These are phyloP conservation scores for Phoma herbarum DNA, from an alignment of 2,329 filamentous ascomycete genomes.

Conservation along the genomic window DNA sequence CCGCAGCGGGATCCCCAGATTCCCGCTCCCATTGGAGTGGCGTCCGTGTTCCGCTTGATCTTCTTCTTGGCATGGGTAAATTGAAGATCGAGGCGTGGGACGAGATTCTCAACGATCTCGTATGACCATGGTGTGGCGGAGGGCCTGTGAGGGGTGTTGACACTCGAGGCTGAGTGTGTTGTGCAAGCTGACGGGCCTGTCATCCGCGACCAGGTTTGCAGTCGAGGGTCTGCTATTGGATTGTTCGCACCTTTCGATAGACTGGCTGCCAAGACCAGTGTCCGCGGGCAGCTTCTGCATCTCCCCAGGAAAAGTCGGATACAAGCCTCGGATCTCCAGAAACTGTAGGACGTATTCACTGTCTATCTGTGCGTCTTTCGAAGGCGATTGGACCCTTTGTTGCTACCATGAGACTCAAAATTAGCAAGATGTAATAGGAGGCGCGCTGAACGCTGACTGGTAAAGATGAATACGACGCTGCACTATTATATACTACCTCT, in stretches of 20 bases:
- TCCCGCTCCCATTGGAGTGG: slow-evolving; percentile 8
- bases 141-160: not conserved
- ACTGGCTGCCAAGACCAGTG: not conserved
- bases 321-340: too few species aligned
- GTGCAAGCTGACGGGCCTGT: slow-evolving; percentile 5
- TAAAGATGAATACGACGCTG: not conserved
- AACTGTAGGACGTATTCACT: too few species aligned
- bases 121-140: slow-evolving; percentile 1
- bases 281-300: not conserved
- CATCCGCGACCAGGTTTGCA: not conserved
- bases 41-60: slow-evolving; percentile 13
- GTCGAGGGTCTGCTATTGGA: not conserved
- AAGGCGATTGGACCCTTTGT: too few species aligned
- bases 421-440: too few species aligned
- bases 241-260: not conserved
- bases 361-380: too few species aligned
- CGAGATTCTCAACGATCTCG: not conserved
- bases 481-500: slow-evolving; percentile 10
- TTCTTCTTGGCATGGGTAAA: slow-evolving; percentile 4
- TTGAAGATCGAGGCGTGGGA: not conserved
- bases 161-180: not conserved
- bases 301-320: not conserved
- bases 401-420: too few species aligned
- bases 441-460: not conserved
- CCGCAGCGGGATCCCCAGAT: not conserved